A percentile compares a stretch with the other conserved stretches of the same genome.
Evolutionary conservation across 2,329 filamentous ascomycete genomes (phyloP).

Genomic region (Malbranchea zuffiana): DNA sequence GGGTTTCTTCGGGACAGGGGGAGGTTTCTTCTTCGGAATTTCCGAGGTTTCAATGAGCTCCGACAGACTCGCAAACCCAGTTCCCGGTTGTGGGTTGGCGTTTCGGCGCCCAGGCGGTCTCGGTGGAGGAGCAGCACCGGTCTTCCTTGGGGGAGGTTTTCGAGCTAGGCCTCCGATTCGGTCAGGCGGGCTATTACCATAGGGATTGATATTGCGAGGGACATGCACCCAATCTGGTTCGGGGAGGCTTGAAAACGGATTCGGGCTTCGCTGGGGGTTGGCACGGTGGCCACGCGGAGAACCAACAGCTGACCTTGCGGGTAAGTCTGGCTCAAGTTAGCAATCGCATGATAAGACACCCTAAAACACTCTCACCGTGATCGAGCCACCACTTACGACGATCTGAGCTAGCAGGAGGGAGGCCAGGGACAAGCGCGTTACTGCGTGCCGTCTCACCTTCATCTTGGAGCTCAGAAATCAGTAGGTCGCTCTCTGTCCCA

Average conservation of each 20-base stretch:
- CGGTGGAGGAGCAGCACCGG: neutral
- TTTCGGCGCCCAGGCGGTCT: neutral
- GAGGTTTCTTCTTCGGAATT: constrained; percentile 27
- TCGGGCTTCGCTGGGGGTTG: constrained; percentile 64
- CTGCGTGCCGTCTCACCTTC: constrained; percentile 63
- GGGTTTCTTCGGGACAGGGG: constrained; percentile 54
- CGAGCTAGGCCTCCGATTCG: neutral
- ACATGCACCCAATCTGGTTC: constrained; percentile 71
- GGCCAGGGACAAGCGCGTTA: constrained; percentile 68
- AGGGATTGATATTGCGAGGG: constrained; percentile 2
- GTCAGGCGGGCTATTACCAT: neutral
- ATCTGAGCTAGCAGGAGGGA: constrained; percentile 53
- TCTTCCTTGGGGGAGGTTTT: too few species aligned
- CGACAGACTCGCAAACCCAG: too few species aligned
- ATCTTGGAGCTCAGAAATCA: constrained; percentile 19
- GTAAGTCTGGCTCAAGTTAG: constrained; percentile 43
- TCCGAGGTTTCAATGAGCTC: neutral
- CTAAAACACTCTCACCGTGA: constrained; percentile 36
- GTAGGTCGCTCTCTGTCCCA: constrained; percentile 31
- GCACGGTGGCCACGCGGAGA: constrained; percentile 55
- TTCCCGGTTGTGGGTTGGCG: too few species aligned
- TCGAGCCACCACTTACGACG: constrained; percentile 55
- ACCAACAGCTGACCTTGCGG: constrained; percentile 60
- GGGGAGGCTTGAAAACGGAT: constrained; percentile 64
- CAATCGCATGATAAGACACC: constrained; percentile 14